These are phyloP conservation scores for Starmerella floris DNA, from an alignment of 805 yeast genomes.

Conservation along the genomic window DNA sequence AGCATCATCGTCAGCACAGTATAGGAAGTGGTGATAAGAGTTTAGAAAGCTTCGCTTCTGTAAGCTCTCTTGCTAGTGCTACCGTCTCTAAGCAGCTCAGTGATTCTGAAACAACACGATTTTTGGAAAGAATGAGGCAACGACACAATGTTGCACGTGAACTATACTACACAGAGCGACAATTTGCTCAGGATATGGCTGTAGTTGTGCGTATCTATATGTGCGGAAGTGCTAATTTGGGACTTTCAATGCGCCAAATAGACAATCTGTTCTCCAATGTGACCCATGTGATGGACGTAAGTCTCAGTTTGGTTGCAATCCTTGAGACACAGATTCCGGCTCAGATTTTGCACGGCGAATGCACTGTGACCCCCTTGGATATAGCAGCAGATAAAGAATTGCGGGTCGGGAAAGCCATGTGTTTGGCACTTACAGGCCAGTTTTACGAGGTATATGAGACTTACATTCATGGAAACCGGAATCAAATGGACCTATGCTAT, in stretches of 20 bases:
- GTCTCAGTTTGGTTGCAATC: slow-evolving; percentile 23
- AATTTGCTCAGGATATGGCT: slow-evolving; percentile 29
- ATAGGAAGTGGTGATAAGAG: not conserved
- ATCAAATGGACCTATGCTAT: slow-evolving; percentile 21
- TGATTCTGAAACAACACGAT: not conserved
- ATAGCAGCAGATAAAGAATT: slow-evolving; percentile 20
- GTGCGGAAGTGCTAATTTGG: slow-evolving; percentile 22
- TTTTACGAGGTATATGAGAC: slow-evolving; percentile 27
- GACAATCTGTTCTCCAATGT: slow-evolving; percentile 25
- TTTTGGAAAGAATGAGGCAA: slow-evolving; percentile 1
- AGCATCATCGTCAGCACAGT: no score
- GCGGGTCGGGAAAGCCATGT: slow-evolving; percentile 26
- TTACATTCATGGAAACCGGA: slow-evolving; percentile 25
- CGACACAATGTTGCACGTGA: slow-evolving; percentile 28
- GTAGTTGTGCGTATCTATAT: slow-evolving; percentile 27
- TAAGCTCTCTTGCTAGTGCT: slow-evolving; percentile 6
- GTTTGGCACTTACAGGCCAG: slow-evolving; percentile 20
- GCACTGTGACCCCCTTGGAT: slow-evolving; percentile 12
- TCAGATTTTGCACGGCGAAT: slow-evolving; percentile 21
- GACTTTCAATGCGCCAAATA: slow-evolving; percentile 22
- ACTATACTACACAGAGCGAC: slow-evolving; percentile 29
- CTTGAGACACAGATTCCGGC: slow-evolving; percentile 24
- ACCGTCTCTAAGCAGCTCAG: not conserved
- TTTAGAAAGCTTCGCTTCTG: not conserved
- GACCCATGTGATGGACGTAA: slow-evolving; percentile 25